Conservation (phyloP, 345 rosid species). For the Citrus trifoliata region DNA sequence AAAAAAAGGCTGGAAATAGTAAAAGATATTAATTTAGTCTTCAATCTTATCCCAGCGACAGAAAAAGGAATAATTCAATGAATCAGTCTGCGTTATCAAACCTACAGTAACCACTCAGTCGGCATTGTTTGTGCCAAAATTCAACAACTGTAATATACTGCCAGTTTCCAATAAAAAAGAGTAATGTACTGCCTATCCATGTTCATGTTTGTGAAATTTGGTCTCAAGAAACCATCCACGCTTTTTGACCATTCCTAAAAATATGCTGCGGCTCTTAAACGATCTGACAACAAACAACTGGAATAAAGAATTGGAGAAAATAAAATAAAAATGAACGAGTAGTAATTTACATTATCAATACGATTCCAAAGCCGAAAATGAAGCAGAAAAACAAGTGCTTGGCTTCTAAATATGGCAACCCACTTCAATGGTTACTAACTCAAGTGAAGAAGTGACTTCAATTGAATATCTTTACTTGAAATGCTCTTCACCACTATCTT, state of each 20-base stretch:
- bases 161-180: not conserved
- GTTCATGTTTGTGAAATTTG: not conserved
- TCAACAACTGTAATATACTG: not conserved
- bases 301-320: not conserved
- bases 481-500: slow-evolving; percentile 28
- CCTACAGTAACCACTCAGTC: not conserved
- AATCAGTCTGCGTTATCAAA: not conserved
- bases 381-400: slow-evolving; percentile 8
- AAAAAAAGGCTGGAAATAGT: not conserved
- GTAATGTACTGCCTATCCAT: not conserved
- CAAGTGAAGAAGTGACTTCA: slow-evolving; percentile 8
- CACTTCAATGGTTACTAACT: slow-evolving; percentile 13
- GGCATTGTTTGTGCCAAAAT: not conserved
- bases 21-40: not conserved
- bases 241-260: not conserved
- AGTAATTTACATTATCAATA: slow-evolving; percentile 5
- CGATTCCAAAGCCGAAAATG: slow-evolving; percentile 4
- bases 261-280: not conserved
- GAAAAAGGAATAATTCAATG: not conserved
- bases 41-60: not conserved
- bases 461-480: slow-evolving; percentile 26
- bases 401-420: slow-evolving; percentile 21
- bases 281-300: not conserved
- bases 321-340: not conserved
- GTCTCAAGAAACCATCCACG: not conserved